Percentiles rank a stretch among this genome's conserved stretches.
These are phyloP conservation scores for Hypoxylon subgilvum DNA, from an alignment of 495 filamentous ascomycete species.

Conservation along the genomic window DNA sequence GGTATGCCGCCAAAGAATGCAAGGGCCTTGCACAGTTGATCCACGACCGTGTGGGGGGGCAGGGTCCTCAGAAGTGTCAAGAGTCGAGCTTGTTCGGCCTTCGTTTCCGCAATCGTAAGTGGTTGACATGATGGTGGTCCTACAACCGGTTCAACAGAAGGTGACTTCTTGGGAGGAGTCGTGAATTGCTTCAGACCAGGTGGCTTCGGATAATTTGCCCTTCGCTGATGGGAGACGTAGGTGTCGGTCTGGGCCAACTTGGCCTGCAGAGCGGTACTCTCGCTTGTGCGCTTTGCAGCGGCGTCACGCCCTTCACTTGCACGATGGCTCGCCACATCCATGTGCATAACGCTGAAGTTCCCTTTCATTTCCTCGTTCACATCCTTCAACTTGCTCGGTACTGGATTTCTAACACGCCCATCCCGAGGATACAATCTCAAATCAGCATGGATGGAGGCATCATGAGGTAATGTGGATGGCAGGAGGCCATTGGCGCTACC, in stretches of 20 bases:
- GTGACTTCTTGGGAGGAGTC: constrained; percentile 31
- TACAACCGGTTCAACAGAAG: constrained; percentile 27
- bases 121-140: constrained; percentile 27
- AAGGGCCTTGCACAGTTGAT: constrained; percentile 63
- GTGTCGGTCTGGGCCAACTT: constrained; percentile 57
- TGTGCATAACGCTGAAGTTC: constrained; percentile 65
- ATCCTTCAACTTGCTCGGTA: constrained; percentile 63
- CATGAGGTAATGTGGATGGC: constrained; percentile 30
- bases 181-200: constrained; percentile 43
- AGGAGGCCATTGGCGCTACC: constrained; percentile 35
- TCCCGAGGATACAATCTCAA: constrained; percentile 49
- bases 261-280: constrained; percentile 60
- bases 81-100: constrained; percentile 60
- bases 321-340: constrained; percentile 55
- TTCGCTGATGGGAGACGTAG: constrained; percentile 55
- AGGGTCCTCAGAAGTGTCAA: constrained; percentile 59
- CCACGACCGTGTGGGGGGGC: constrained; percentile 58
- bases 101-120: constrained; percentile 56
- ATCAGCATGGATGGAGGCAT: constrained; percentile 38
- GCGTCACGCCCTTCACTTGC: constrained; percentile 55
- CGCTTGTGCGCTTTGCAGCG: constrained; percentile 62
- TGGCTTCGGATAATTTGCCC: constrained; percentile 48
- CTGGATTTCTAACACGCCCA: constrained; percentile 62
- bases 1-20: constrained; percentile 65
- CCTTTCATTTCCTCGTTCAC: constrained; percentile 63